phyloP scores from a whole-genome alignment of 768 basidiomycete genomes.

The Termitomyces sp. region DNA sequence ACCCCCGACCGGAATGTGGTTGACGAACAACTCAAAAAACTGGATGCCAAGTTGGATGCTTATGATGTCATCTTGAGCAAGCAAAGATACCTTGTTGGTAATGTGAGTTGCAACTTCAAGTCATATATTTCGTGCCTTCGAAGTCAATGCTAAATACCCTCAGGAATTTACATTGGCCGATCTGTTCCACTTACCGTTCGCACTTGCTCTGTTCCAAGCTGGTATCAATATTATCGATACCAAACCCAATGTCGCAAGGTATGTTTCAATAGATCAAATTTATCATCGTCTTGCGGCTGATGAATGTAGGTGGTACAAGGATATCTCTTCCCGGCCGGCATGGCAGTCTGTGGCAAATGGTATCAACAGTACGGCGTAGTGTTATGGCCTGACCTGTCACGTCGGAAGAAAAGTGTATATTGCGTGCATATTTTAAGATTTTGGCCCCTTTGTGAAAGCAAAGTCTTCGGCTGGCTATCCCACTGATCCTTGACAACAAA shows the following conservation, averaged over 20 bases:
- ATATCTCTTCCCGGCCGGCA: conserved; percentile 40
- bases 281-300: background rate
- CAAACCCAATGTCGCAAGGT: conserved; percentile 47
- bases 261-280: background rate
- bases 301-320: conserved; percentile 19
- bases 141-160: background rate
- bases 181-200: conserved; percentile 43
- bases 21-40: conserved; percentile 18
- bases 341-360: conserved; percentile 47
- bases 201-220: conserved; percentile 15
- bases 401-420: background rate
- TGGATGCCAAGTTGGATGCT: conserved; percentile 42
- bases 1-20: conserved; percentile 7
- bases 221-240: conserved; percentile 26
- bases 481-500: too few species aligned
- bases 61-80: conserved; percentile 57
- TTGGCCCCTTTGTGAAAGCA: background rate
- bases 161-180: conserved; percentile 46
- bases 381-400: background rate
- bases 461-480: background rate
- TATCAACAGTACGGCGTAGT: conserved; percentile 13
- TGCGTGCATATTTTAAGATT: background rate
- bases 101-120: conserved; percentile 30
- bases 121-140: background rate
- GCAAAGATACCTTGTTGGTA: conserved; percentile 54